A percentile compares a stretch with the other conserved stretches of the same genome.
Conservation (phyloP, 2,329 filamentous ascomycete species). For the Onygenales sp. region DNA sequence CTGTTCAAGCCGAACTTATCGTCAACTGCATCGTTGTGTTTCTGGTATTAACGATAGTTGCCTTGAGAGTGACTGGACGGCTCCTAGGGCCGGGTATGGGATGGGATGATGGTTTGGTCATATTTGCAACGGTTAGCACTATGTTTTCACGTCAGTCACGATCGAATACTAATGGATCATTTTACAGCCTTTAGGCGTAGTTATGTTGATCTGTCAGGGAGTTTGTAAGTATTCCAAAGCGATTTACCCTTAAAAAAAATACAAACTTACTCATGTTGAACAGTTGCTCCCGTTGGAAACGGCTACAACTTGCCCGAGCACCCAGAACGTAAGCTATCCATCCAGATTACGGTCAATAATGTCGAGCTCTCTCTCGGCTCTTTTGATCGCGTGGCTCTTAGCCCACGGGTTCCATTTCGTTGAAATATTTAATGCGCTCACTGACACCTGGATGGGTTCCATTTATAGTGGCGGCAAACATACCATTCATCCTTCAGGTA, state of each 20-base stretch:
- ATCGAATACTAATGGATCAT: not conserved
- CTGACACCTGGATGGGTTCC: not conserved
- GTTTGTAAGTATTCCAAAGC: not conserved
- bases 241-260: not conserved
- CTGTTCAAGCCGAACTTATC: not conserved
- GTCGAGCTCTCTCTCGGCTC: not conserved
- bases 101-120: not conserved
- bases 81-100: not conserved
- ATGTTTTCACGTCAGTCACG: not conserved
- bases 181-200: not conserved
- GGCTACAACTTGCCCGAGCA: not conserved
- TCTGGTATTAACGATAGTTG: not conserved
- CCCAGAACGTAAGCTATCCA: not conserved
- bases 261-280: not conserved
- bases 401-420: too few species aligned
- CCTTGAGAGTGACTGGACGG: not conserved
- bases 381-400: not conserved
- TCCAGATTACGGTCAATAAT: not conserved
- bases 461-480: not conserved
- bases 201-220: not conserved
- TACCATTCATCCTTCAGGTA: not conserved
- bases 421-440: not conserved
- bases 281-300: not conserved
- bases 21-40: not conserved
- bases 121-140: not conserved